These are phyloP conservation scores for Cyclocybe aegerita DNA, from an alignment of 768 basidiomycete species.

Conservation along the genomic window DNA sequence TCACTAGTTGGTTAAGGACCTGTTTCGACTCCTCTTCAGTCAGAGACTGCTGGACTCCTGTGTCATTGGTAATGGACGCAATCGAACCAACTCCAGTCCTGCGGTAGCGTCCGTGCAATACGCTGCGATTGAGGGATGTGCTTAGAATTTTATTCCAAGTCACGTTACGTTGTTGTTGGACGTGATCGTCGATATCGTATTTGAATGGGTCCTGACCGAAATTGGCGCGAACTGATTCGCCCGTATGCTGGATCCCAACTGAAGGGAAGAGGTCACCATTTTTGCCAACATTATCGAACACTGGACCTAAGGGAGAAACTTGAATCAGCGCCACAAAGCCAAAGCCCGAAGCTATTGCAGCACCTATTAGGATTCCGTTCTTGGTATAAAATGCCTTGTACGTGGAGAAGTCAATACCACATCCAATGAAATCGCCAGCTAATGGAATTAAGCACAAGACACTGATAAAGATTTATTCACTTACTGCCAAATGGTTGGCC, in stretches of 20 bases:
- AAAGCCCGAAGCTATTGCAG: not conserved
- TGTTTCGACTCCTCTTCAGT: conserved; percentile 54
- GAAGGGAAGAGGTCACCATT: conserved; percentile 75
- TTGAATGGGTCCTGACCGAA: conserved; percentile 86
- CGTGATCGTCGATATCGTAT: conserved; percentile 89
- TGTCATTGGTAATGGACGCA: conserved; percentile 21
- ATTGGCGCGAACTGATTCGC: conserved; percentile 81
- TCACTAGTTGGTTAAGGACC: conserved; percentile 70
- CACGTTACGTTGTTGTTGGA: conserved; percentile 63
- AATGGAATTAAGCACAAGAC: conserved; percentile 10
- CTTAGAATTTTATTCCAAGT: conserved; percentile 69
- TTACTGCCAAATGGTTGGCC: conserved; percentile 81
- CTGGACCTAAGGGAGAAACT: conserved; percentile 45
- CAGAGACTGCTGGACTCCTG: conserved; percentile 24
- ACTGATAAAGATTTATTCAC: conserved; percentile 20
- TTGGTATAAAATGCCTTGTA: conserved; percentile 87
- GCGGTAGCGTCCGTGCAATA: conserved; percentile 26
- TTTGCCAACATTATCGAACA: conserved; percentile 72
- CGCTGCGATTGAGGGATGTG: conserved; percentile 45
- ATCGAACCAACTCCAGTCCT: conserved; percentile 20
- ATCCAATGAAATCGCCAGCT: conserved; percentile 90
- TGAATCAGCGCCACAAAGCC: not conserved
- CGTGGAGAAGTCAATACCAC: conserved; percentile 87
- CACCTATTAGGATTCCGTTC: conserved; percentile 76
- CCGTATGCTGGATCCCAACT: conserved; percentile 81